Base-by-base conservation (phyloP, 2,329 filamentous ascomycete genomes). In the Aspergillus tubingensis region DNA sequence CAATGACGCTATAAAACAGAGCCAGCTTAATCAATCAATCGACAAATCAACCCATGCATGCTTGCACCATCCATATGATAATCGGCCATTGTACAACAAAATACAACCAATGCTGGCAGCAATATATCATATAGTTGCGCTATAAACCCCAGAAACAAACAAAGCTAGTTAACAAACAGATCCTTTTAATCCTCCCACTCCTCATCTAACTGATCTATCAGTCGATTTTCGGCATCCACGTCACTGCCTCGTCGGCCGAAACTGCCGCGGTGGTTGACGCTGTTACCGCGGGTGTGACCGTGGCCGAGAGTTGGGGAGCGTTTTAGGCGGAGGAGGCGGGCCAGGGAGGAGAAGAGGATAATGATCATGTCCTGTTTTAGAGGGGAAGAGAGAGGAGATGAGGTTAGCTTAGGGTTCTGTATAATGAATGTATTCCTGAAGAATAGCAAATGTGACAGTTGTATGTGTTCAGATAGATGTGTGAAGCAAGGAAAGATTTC, bases 131-230 rank as follows among this genome's bases (percentile, higher is more conserved):
- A 36, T 2, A 36, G 32, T 36, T 36, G 32, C 32, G 32, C 32
- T 23, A 13, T 21, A 10, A 11, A 21, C 13, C 19, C 44, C 8
- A 30, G 8, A 15, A n/a, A 38, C 6, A 52, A 52, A 32, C 13
- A 21, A 52, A 52, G n/a, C 15, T 11, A 25, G 8, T 10, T 25
- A 23, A n/a, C 7, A 17, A 23, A 25, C 21, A 30, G 3, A n/a
- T 5, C 1, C 1, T n/a, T 36, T 56, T 23, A 80, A 66, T 96
- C 93, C 68, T 97, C 93, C 94, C 94, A 98, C 74, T 97, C 93
- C 76, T 98, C 94, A 71, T 98, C 95, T 61, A 97, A 82, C 76
- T 97, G 92, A 75, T 98, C 94, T 74, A 99, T 98, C 68, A 98
- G 79, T 64, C 92, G 82, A 76, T 98, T 97, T 78, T 98, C 95